Evolutionary conservation across 2,329 filamentous ascomycete genomes (phyloP), one percentile per base, ranked within the genome.

Genomic region (Thermothelomyces thermophilus): DNA sequence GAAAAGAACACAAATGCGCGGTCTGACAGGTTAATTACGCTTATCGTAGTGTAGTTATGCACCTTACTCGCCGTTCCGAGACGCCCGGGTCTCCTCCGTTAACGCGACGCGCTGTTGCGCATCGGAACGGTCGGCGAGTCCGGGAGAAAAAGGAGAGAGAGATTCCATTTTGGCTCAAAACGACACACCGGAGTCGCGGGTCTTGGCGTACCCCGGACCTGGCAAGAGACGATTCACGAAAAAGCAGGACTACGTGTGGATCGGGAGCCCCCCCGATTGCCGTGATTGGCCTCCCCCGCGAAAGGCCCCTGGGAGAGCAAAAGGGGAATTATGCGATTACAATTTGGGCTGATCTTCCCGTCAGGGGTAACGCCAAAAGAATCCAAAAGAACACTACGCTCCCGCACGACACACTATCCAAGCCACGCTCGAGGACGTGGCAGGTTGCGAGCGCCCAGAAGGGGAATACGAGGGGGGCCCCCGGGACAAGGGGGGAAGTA

Each of bases 391-490:
- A 26, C 9, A 9, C 24, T 26, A 9, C 24, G 24, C 9, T 9
- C 24, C 9, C 5, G 24, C n/a, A n/a, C n/a, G n/a, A n/a, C n/a
- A n/a, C n/a, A n/a, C n/a, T 26, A 19, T 24, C 41, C 41, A 52
- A 49, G 50, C 50, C 46, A 52, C 46, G 7, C 17, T 31, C 43
- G n/a, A 26, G 43, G 43, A 47, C 43, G 43, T 53, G 51, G 46
- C 51, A 46, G 36, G 22, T 35, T 39, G 28, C 31, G 4, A 30
- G 13, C 9, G 7, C 5, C n/a, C 13, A 24, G 24, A 26, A 9
- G n/a, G 36, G 11, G 33, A 39, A 44, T 46, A 50, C 46, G 51
- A 50, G 34, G 37, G 30, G n/a, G n/a, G n/a, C n/a, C n/a, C n/a
- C n/a, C 28, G 19, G 14, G 20, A 36, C n/a, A 35, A 35, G 41